Base-by-base conservation (phyloP, 75 land plant species). In the Pinus albicaulis region DNA sequence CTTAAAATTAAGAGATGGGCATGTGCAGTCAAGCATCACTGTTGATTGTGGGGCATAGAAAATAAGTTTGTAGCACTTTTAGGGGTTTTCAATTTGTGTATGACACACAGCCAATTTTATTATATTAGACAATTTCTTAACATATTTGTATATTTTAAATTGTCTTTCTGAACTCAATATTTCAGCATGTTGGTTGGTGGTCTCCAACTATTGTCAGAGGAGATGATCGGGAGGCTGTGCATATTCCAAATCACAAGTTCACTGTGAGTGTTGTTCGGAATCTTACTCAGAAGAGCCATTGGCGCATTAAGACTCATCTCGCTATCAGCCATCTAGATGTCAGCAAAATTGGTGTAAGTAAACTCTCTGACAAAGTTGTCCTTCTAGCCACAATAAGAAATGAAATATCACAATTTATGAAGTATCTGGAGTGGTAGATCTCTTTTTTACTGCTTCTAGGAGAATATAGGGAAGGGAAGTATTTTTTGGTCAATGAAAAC, bases 161-260 rank as follows among this genome's bases (percentile, higher is more conserved):
- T 61, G 4, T n/a, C 22, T 61, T 24, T 61, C 24, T 36, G 36
- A 17, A 71, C 20, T 24, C 76, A 56, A 19, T 62, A 8, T 76
- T 86, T 24, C 89, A 96, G 99, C 99, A 92, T 84, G 92, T 96
- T 53, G 97, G 99, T n/a, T 96, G 99, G 99, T 96, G 99, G 99
- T 93, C 97, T 55, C 95, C 94, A 80, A 93, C 99, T 57, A 84
- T 96, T 74, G 73, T 96, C 60, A 88, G 99, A 84, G 99, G 97
- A 48, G 99, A 96, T 66, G 95, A 93, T 79, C 92, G 97, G 57
- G 97, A 96, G 81, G 99, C 99, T 72, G 91, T 96, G 59, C 99
- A 96, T 68, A 93, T 96, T 72, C 99, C 99, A 44, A 96, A 93
- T 76, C 92, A 92, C 72, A 92, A 93, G 82, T 96, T 93, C 75